Evolutionary conservation across 495 filamentous ascomycete species (phyloP), one percentile per base, ranked within the genome.

Genomic region (Hypoxylon crocopeplum): DNA sequence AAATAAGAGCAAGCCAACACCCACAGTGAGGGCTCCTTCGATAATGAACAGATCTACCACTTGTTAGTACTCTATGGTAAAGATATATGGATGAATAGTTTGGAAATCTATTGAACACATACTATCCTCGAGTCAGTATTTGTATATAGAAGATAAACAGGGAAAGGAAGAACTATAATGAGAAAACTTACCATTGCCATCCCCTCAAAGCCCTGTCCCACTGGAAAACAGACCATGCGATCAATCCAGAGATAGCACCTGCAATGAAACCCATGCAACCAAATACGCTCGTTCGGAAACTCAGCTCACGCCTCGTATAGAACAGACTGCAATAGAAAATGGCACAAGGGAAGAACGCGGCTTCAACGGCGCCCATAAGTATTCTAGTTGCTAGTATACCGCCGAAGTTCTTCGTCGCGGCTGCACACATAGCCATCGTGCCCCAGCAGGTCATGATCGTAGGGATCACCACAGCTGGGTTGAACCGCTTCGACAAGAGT

Each of bases 321-420:
- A 81, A 80, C 0, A 76, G 48, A 0, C 76, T 75, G 21, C 72
- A 59, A 45, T 68, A 71, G 48, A 62, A 68, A 8, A 74, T 57
- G 4, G 51, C 48, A 7, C 55, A 54, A 10, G 72, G 63, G 32
- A 68, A 62, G 48, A 69, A 72, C 0, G 66, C 41, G 7, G 41
- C 41, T 66, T 85, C 84, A 22, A 78, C 75, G 4, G 71, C 74
- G 3, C 84, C 83, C 10, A 85, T 72, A 20, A 86, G 74, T 1
- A 86, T 70, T 2, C 83, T 73, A 27, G 74, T 77, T 17, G 77
- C 80, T 39, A 84, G 73, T 13, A 85, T 69, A 13, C 75, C 68
- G 13, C 53, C 53, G 30, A 53, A 59, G 17, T 58, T 69, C 53
- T 59, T 62, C 38, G 48, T 44, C n/a, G 57, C 57, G 20, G 71